Conservation (phyloP, 345 rosid species). For the Syzygium grande region DNA sequence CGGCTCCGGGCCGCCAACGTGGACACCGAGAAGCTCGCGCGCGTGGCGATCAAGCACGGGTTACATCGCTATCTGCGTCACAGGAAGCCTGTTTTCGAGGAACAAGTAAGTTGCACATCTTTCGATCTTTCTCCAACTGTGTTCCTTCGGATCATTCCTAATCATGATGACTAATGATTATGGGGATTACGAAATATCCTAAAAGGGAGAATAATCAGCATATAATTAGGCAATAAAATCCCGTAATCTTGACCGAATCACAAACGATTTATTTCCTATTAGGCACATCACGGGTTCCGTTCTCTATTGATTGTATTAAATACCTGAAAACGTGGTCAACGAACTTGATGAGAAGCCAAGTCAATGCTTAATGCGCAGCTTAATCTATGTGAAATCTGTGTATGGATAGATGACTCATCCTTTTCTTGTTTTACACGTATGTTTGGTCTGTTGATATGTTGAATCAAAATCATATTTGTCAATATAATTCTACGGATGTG, state of each 20-base stretch:
- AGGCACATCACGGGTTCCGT: neutral
- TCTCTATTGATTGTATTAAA: no score
- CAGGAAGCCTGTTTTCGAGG: slow-evolving; percentile 37
- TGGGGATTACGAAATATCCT: neutral
- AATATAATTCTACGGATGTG: rapidly evolving
- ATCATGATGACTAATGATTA: no score
- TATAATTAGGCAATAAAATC: neutral
- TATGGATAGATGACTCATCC: no score
- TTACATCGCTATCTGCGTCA: slow-evolving; percentile 48
- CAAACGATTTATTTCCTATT: neutral
- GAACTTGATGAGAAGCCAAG: neutral
- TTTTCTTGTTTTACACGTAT: neutral
- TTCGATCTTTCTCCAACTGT: no score
- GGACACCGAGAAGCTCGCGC: slow-evolving; percentile 55
- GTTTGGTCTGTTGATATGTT: neutral
- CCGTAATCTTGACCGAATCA: neutral
- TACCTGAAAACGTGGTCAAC: neutral
- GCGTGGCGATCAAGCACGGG: slow-evolving; percentile 43
- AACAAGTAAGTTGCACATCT: slow-evolving; percentile 32
- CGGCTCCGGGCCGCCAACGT: slow-evolving; percentile 64
- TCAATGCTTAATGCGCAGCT: neutral
- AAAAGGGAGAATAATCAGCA: neutral
- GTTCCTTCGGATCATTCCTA: no score
- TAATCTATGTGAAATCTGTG: neutral
- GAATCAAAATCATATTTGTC: neutral